These are phyloP conservation scores for Starmerella floris DNA, from an alignment of 805 yeast species.

Conservation along the genomic window DNA sequence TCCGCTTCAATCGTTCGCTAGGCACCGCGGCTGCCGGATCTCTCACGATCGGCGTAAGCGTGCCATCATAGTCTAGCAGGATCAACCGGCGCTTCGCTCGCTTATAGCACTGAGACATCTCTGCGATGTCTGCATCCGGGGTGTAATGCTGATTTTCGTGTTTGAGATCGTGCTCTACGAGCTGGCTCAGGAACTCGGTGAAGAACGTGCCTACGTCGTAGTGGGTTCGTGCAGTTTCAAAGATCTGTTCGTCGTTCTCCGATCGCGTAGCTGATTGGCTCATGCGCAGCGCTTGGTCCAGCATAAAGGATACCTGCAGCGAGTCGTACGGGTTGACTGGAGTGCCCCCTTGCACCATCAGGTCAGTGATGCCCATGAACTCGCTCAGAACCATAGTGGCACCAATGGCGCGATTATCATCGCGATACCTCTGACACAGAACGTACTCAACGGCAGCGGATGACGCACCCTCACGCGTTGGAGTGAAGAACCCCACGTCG, in stretches of 20 bases:
- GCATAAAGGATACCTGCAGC: slow-evolving; percentile 77
- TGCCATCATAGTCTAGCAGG: slow-evolving; percentile 93
- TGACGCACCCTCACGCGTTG: slow-evolving; percentile 92
- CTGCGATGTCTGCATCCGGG: slow-evolving; percentile 69
- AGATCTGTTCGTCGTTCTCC: slow-evolving; percentile 29
- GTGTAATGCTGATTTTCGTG: slow-evolving; percentile 44
- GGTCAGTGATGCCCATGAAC: slow-evolving; percentile 73
- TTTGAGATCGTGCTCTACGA: slow-evolving; percentile 26
- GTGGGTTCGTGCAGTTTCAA: slow-evolving; percentile 42
- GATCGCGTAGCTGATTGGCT: slow-evolving; percentile 30
- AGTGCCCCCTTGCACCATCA: slow-evolving; percentile 33
- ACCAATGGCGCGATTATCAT: slow-evolving; percentile 9
- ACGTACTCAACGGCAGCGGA: slow-evolving; percentile 89
- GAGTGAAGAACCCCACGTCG: slow-evolving; percentile 76
- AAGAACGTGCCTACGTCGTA: slow-evolving; percentile 79
- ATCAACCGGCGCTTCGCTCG: slow-evolving; percentile 58
- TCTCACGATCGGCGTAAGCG: slow-evolving; percentile 86
- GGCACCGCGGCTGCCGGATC: slow-evolving; percentile 99
- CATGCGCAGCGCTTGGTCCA: slow-evolving; percentile 45
- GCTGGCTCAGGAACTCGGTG: slow-evolving; percentile 40
- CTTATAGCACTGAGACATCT: slow-evolving; percentile 45
- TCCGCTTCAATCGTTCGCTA: slow-evolving; percentile 49
- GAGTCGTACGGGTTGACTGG: slow-evolving; percentile 96
- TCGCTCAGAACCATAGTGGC: slow-evolving; percentile 75
- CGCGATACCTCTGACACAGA: slow-evolving; percentile 45